Base-by-base conservation (phyloP, 106 monocot genomes). In the Apostasia ramifera region DNA sequence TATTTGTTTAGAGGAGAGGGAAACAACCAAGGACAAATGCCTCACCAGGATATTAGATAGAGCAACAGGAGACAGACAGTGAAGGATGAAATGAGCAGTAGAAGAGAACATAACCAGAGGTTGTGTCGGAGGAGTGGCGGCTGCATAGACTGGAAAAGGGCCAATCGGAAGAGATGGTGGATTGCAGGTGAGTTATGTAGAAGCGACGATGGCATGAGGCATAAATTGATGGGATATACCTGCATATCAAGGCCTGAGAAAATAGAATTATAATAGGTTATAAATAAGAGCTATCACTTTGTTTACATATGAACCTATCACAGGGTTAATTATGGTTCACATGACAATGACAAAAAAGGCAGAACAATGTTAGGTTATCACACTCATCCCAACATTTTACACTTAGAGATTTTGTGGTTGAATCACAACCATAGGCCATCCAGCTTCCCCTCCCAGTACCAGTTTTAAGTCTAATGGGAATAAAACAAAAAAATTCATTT, bases 241-340 rank as follows among this genome's bases (percentile, higher is more conserved):
- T 2, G 44, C 62, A 62, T 44, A 44, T 41, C 41, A 42, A 13
- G 44, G 62, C 62, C 62, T 62, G 62, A 62, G 62, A 62, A 62
- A 4, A 26, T 26, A 26, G 26, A 26, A 26, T 26, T 26, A 26
- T 26, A 26, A 26, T 26, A 26, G 26, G 26, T 26, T 26, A 26
- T 26, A 26, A 26, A 26, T 26, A 26, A 26, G 26, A 26, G 26
- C 26, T 26, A 26, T 26, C 26, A 26, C 26, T 26, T 26, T 26
- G 26, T 26, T 26, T 26, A 26, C 26, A 26, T 26, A 26, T 26
- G 26, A 26, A 26, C 26, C 26, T 26, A 26, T 26, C 26, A 26
- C 26, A 26, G 26, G 26, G 26, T 26, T 26, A 26, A 26, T 26
- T 26, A 26, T 26, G 26, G 26, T 26, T 26, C 26, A 26, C 26